Evolutionary conservation across 2,329 filamentous ascomycete species (phyloP), one percentile per base, ranked within the genome.

Genomic region (Cercospora citrullina): DNA sequence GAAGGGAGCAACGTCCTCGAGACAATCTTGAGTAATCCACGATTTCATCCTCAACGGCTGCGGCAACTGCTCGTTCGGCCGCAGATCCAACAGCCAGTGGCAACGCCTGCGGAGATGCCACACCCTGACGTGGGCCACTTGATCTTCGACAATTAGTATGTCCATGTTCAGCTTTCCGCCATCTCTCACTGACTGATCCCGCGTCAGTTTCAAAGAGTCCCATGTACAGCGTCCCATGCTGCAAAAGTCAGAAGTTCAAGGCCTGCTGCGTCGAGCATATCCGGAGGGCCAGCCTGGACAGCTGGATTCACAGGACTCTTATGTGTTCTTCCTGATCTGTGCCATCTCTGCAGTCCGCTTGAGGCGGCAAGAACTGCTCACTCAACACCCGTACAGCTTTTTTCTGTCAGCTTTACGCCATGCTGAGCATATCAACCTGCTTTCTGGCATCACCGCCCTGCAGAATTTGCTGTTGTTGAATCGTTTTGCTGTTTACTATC

Each of bases 401-500:
- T 82, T 79, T 58, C 74, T 78, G 9, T 75, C 80, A 1, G 81
- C 81, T 1, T 73, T 79, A 69, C 69, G 74, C 14, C 73, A 79
- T 58, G 68, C 80, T 2, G 73, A 75, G 9, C 63, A 71, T 0
- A 72, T 75, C 3, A 74, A 79, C 12, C 67, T 82, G 0, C 76
- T 78, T 0, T 72, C 74, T n/a, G 75, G 77, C 1, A 63, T 80
- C 1, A 71, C 76, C 5, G 79, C 79, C 0, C 77, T 82, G 9
- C 79, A 82, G 64, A 79, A 83, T 58, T 72, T 83, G 2, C 70
- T 83, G 0, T 66, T 83, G 5, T 73, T 83, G 16, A 78, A 76
- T 8, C 73, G 80, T 12, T 83, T 82, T 65, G 81, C 79, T 0
- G 81, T 82, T 48, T 83, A 82, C 63, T 76, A 82, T 67, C 79